Conservation (phyloP, 2,329 filamentous ascomycete genomes). For the Chrysosporium queenslandicum region DNA sequence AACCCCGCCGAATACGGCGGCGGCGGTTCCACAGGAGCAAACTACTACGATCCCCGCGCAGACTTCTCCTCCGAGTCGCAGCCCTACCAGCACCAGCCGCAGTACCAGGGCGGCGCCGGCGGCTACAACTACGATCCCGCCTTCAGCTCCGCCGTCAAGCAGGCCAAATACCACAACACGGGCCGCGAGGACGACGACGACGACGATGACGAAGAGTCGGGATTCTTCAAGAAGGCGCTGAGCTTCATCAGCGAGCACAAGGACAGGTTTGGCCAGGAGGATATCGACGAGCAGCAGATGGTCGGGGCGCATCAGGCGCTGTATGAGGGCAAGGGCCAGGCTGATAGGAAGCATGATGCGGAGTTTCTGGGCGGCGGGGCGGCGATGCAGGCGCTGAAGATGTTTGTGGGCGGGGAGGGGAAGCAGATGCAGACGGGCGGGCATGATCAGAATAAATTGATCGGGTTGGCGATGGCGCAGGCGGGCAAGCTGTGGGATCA, state of each 20-base stretch:
- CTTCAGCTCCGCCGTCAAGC: conserved; percentile 44
- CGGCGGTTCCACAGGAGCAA: conserved; percentile 19
- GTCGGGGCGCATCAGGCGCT: conserved; percentile 65
- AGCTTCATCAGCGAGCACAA: conserved; percentile 47
- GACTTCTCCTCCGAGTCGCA: conserved; percentile 18
- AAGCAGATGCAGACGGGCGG: conserved; percentile 29
- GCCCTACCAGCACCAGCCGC: conserved; percentile 14
- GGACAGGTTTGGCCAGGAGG: conserved; percentile 38
- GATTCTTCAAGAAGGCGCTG: conserved; percentile 49
- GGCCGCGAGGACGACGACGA: conserved; percentile 29
- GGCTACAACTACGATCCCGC: conserved; percentile 27
- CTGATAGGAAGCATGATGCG: conserved; percentile 39
- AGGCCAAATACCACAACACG: conserved; percentile 39
- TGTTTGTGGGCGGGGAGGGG: conserved; percentile 48
- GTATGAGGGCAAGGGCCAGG: conserved; percentile 48
- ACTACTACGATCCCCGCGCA: conserved; percentile 23
- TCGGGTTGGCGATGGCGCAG: conserved; percentile 79
- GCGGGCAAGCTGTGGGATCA: conserved; percentile 66
- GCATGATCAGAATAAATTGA: conserved; percentile 63
- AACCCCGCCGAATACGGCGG: conserved; percentile 19
- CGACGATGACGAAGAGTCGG: conserved; percentile 28
- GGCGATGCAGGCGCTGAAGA: conserved; percentile 56
- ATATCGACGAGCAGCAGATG: conserved; percentile 55
- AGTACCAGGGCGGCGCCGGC: conserved; percentile 16
- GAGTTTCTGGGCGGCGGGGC: conserved; percentile 36